A percentile compares a stretch with the other conserved stretches of the same genome.
phyloP scores from a whole-genome alignment of 768 basidiomycete genomes.

The Boletus pseudo-olivaceus region DNA sequence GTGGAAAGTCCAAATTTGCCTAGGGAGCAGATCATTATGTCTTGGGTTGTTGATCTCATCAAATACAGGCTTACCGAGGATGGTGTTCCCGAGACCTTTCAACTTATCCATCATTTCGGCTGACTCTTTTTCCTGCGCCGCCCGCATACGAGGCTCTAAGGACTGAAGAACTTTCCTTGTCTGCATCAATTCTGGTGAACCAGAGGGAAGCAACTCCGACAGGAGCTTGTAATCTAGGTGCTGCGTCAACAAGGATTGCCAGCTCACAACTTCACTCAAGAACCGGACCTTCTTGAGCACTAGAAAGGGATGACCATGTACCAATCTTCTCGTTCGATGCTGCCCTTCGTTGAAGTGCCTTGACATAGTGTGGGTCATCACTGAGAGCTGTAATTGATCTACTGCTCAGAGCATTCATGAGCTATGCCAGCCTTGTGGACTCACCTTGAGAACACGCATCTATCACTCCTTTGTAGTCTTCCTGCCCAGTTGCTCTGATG shows the following conservation, averaged over 20 bases:
- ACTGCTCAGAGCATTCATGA: slow-evolving; percentile 1
- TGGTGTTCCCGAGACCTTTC: slow-evolving; percentile 86
- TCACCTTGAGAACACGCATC: slow-evolving; percentile 76
- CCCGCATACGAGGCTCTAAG: slow-evolving; percentile 67
- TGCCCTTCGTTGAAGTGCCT: slow-evolving; percentile 88
- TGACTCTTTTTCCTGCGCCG: slow-evolving; percentile 81
- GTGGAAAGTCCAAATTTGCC: slow-evolving; percentile 94
- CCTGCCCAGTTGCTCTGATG: slow-evolving; percentile 38
- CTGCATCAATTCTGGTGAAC: slow-evolving; percentile 47
- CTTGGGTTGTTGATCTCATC: neutral
- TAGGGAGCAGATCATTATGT: slow-evolving; percentile 25
- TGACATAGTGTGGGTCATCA: slow-evolving; percentile 82
- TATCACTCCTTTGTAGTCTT: slow-evolving; percentile 75
- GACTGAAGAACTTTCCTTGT: slow-evolving; percentile 46
- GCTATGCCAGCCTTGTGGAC: neutral
- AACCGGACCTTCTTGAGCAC: slow-evolving; percentile 76
- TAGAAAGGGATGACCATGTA: slow-evolving; percentile 79
- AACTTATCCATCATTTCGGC: slow-evolving; percentile 90
- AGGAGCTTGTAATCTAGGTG: slow-evolving; percentile 72
- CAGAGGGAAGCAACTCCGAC: slow-evolving; percentile 56
- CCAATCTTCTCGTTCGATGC: slow-evolving; percentile 74
- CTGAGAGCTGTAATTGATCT: slow-evolving; percentile 57
- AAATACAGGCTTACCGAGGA: slow-evolving; percentile 59
- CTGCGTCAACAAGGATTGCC: neutral
- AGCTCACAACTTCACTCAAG: neutral